phyloP scores from a whole-genome alignment of 139 green algal genomes.

The Ettlia oleoabundans region DNA sequence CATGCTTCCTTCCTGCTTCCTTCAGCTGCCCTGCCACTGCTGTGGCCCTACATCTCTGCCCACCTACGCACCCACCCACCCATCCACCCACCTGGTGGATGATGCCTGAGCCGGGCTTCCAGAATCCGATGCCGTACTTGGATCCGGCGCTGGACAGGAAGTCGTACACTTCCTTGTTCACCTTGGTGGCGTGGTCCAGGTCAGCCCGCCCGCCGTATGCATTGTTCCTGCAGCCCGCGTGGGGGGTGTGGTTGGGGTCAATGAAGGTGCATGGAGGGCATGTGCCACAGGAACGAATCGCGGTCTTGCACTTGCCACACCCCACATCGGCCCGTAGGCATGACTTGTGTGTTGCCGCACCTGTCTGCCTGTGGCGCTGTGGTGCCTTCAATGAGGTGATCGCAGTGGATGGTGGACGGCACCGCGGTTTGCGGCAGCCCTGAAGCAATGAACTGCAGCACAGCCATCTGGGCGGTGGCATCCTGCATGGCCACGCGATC shows the following conservation, averaged over 20 bases:
- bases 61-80: background rate
- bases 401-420: constrained; percentile 95
- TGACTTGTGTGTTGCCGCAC: constrained; percentile 36
- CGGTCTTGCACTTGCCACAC: no score
- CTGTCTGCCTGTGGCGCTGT: constrained; percentile 87
- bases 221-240: constrained; percentile 60
- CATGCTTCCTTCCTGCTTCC: no score
- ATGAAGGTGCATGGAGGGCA: no score
- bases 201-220: constrained; percentile 83
- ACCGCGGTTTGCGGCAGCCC: constrained; percentile 89
- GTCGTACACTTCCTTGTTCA: constrained; percentile 96
- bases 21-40: no score
- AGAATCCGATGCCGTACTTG: constrained; percentile 97
- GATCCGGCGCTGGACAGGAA: constrained; percentile 89
- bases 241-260: no score
- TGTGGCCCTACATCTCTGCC: background rate
- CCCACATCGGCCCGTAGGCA: no score
- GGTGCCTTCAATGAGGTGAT: constrained; percentile 96
- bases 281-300: no score
- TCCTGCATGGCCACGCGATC: constrained; percentile 97
- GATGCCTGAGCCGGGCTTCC: constrained; percentile 92
- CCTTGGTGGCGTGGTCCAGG: constrained; percentile 73
- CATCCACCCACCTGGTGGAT: constrained; percentile 86
- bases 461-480: constrained; percentile 95
- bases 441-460: constrained; percentile 97